Conservation (phyloP, 345 rosid genomes). For the Orychophragmus violaceus region DNA sequence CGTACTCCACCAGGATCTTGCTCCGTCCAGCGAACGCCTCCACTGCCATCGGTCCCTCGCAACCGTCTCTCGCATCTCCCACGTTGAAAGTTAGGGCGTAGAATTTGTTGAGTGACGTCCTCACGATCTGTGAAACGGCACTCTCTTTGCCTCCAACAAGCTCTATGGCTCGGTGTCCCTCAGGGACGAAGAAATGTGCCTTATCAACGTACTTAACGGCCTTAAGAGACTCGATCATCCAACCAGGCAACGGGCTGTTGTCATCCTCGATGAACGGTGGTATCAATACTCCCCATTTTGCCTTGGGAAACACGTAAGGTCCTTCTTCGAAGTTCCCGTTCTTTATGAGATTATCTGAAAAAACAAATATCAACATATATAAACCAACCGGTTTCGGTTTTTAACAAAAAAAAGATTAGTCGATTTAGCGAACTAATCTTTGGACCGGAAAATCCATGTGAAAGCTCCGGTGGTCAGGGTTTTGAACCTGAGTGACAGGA, state of each 20-base stretch:
- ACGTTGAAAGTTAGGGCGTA: constrained; percentile 52
- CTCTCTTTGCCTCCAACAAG: constrained; percentile 78
- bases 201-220: constrained; percentile 66
- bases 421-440: too few species aligned
- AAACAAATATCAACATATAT: not conserved
- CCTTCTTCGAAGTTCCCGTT: constrained; percentile 77
- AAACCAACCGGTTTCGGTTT: not conserved
- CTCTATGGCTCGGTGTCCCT: constrained; percentile 55
- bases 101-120: constrained; percentile 34
- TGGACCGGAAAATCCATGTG: too few species aligned
- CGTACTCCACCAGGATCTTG: constrained; percentile 38
- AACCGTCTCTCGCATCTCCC: constrained; percentile 54
- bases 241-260: constrained; percentile 67
- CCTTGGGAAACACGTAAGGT: constrained; percentile 48
- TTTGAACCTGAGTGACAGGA: too few species aligned
- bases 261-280: constrained; percentile 68
- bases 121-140: constrained; percentile 52
- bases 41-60: constrained; percentile 57
- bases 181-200: constrained; percentile 48
- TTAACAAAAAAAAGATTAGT: too few species aligned
- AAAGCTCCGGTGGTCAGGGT: too few species aligned
- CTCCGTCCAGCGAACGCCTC: constrained; percentile 58
- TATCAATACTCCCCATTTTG: constrained; percentile 56
- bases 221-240: constrained; percentile 77
- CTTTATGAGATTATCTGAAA: constrained; percentile 52